A percentile compares a stretch with the other conserved stretches of the same genome.
phyloP scores from a whole-genome alignment of 2,329 filamentous ascomycete species.

The Gaeumannomyces tritici region DNA sequence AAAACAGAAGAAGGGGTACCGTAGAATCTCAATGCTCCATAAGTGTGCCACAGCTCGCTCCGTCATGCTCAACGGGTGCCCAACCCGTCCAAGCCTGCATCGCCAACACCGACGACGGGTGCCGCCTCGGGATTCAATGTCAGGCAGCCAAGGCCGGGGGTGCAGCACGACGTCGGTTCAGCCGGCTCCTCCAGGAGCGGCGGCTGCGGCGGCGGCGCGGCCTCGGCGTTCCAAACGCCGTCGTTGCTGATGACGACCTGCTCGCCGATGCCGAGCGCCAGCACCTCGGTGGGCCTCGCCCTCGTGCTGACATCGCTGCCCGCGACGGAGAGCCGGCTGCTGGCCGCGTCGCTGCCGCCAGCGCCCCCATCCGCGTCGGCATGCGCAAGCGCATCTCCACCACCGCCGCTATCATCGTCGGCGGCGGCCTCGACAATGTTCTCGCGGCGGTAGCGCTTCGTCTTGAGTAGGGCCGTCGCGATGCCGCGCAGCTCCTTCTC shows the following conservation, averaged over 20 bases:
- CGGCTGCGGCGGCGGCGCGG: neutral
- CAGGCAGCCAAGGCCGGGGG: neutral
- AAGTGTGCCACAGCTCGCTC: neutral
- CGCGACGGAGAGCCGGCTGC: neutral
- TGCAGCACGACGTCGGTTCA: neutral
- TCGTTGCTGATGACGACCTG: conserved; percentile 31
- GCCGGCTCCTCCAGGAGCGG: conserved; percentile 5
- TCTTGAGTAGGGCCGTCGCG: conserved; percentile 39
- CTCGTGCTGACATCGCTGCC: neutral
- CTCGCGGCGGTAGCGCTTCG: conserved; percentile 29
- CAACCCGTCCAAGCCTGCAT: neutral
- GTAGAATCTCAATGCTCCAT: neutral
- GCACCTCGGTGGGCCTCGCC: conserved; percentile 24
- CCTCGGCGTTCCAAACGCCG: conserved; percentile 19
- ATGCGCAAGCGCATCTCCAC: too few relatives aligned
- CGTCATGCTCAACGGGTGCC: too few relatives aligned
- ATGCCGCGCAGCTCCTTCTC: conserved; percentile 46
- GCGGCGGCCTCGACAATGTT: conserved; percentile 26
- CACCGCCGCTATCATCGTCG: neutral
- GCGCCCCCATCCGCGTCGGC: too few relatives aligned
- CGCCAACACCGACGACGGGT: neutral
- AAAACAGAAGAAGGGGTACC: too few relatives aligned
- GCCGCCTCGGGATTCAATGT: neutral
- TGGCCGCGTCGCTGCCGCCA: neutral
- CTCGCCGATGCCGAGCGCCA: conserved; percentile 31